phyloP scores from a whole-genome alignment of 257 asterid genomes.

The Orobanche coerulescens region DNA sequence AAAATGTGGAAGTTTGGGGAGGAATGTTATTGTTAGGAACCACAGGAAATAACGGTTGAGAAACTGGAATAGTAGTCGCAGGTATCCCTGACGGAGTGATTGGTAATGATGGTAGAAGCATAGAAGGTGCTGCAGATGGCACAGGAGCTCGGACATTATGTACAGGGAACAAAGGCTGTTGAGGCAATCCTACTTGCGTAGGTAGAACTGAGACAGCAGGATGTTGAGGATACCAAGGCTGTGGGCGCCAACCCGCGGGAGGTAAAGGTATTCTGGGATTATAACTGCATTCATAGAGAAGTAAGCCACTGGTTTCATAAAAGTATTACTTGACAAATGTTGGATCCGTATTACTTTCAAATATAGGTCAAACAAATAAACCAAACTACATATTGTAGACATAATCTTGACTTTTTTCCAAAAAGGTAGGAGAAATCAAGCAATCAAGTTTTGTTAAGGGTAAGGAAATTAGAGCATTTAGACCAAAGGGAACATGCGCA shows the following conservation, averaged over 20 bases:
- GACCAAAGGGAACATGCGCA: neutral
- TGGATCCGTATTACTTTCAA: too few species aligned
- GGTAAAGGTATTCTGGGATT: slow-evolving; percentile 56
- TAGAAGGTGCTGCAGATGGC: slow-evolving; percentile 43
- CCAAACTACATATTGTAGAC: neutral
- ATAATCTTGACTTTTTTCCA: neutral
- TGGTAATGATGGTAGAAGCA: slow-evolving; percentile 36
- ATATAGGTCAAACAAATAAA: neutral
- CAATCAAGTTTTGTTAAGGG: neutral
- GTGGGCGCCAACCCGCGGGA: slow-evolving; percentile 81
- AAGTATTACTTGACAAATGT: too few species aligned
- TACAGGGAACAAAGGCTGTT: slow-evolving; percentile 81
- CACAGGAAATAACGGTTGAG: slow-evolving; percentile 83
- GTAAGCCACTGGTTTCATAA: slow-evolving; percentile 13
- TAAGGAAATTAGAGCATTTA: neutral
- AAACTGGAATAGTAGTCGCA: slow-evolving; percentile 39
- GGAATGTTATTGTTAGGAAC: slow-evolving; percentile 40
- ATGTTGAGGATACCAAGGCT: slow-evolving; percentile 70
- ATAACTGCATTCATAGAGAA: slow-evolving; percentile 41
- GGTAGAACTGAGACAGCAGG: slow-evolving; percentile 57
- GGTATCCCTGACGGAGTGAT: slow-evolving; percentile 70
- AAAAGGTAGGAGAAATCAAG: neutral
- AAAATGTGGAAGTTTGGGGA: slow-evolving; percentile 47
- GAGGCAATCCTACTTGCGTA: slow-evolving; percentile 56
- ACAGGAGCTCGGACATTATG: slow-evolving; percentile 53